Conservation (phyloP, 2,329 filamentous ascomycete genomes). For the Chaetomiaceae sp. region DNA sequence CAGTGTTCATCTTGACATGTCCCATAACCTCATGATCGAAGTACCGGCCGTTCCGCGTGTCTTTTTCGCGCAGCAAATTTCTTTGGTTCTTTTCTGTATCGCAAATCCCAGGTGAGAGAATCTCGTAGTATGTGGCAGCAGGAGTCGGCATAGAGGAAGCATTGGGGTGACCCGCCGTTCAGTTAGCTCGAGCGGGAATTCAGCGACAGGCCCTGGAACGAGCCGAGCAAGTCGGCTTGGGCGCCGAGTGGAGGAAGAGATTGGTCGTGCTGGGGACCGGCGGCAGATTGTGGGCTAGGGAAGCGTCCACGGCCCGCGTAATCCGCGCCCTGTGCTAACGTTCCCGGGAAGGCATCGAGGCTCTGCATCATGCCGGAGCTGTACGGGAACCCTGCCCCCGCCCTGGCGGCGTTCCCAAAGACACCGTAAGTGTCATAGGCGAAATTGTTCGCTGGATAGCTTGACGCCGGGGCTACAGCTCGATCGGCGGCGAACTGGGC, state of each 20-base stretch:
- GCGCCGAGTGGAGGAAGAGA: conserved; percentile 36
- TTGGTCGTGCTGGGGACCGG: conserved; percentile 32
- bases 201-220: conserved; percentile 67
- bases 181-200: conserved; percentile 47
- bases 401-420: conserved; percentile 37
- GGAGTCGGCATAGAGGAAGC: neutral
- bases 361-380: conserved; percentile 34
- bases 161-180: conserved; percentile 18
- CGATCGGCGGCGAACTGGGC: conserved; percentile 38
- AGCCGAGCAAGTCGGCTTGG: conserved; percentile 54
- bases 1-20: conserved; percentile 19
- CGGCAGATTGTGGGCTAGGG: conserved; percentile 34
- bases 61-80: conserved; percentile 19
- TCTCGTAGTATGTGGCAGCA: conserved; percentile 7
- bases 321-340: conserved; percentile 38
- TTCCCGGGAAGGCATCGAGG: conserved; percentile 37
- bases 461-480: conserved; percentile 32
- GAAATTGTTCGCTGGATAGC: conserved; percentile 36
- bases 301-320: conserved; percentile 45
- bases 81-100: conserved; percentile 19
- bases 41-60: conserved; percentile 17
- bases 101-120: conserved; percentile 15
- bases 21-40: conserved; percentile 22
- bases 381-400: conserved; percentile 29
- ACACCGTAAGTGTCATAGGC: conserved; percentile 38